Base-by-base conservation (phyloP, 108 stramenopile species). In the Poteriospumella lacustris region DNA sequence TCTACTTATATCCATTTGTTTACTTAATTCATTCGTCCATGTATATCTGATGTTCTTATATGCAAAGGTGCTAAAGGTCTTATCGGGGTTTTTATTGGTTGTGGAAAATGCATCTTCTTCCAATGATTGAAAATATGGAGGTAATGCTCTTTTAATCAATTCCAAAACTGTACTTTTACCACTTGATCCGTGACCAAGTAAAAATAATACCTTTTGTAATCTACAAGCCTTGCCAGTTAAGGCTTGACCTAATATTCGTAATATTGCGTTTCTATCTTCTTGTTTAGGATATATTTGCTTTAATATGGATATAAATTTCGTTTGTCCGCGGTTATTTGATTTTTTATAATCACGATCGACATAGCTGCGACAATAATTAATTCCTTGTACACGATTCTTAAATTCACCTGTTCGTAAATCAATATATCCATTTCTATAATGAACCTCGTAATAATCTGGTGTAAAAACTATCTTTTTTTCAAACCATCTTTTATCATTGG, bases 181-280 rank as follows among this genome's bases (percentile, higher is more conserved):
- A 15, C 19, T 19, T 19, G 19, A 19, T 56, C 52, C 52, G 15
- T 56, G 15, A 56, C 52, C 52, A 56, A 56, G 52, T 19, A 56
- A 24, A 56, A 56, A 56, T 56, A 56, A 56, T 56, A 56, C 15
- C 24, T 56, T 56, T 56, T 56, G 52, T 56, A 56, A 56, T 56
- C 19, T 56, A 15, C 19, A 19, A 19, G 52, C 52, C 24, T 56
- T 56, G 24, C 52, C 52, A 56, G 52, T 56, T 19, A 56, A 24
- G 52, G 52, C 52, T 19, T 24, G 15, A 19, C 52, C 52, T 56
- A 56, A 56, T 56, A 56, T 56, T 19, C 24, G 24, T 19, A 56
- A 24, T 19, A 56, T 56, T 56, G 52, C 52, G 15, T 56, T 24
- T 56, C 15, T 19, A 56, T 56, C 52, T 56, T 56, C 24, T 56